phyloP scores from a whole-genome alignment of 305 asterid species.

The Nicotiana rustica region DNA sequence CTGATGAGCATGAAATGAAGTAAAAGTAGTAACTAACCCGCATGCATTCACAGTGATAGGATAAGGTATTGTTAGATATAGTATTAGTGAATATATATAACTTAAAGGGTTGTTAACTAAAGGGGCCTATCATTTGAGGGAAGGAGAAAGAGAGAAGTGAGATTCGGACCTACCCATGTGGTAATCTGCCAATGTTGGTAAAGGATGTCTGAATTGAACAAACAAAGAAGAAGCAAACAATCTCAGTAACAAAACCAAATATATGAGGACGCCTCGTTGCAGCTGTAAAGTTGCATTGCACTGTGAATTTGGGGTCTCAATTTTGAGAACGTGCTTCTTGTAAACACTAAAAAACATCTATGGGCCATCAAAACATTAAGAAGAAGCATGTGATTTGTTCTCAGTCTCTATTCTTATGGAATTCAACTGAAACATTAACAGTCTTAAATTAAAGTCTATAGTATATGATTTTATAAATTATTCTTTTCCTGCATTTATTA shows the following conservation, averaged over 20 bases:
- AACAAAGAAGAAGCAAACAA: slow-evolving; percentile 28
- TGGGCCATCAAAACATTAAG: slow-evolving; percentile 28
- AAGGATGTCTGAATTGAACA: slow-evolving; percentile 8
- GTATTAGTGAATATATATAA: no score
- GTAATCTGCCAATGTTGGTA: slow-evolving; percentile 14
- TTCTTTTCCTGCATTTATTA: not conserved
- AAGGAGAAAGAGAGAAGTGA: not conserved
- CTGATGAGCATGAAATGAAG: no score
- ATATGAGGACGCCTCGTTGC: not conserved
- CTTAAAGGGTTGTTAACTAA: no score
- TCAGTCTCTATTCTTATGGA: not conserved
- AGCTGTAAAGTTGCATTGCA: slow-evolving; percentile 22
- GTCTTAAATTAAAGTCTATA: not conserved
- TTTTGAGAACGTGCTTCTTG: slow-evolving; percentile 18
- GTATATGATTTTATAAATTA: not conserved
- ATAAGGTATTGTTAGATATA: no score
- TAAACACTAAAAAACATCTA: not conserved
- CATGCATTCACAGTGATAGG: no score
- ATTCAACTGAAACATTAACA: not conserved
- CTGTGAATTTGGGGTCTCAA: slow-evolving; percentile 18
- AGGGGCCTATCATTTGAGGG: not conserved
- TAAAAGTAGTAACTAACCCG: no score
- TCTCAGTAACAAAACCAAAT: slow-evolving; percentile 10
- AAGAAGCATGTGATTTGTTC: slow-evolving; percentile 24
- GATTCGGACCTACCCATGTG: slow-evolving; percentile 27